These are phyloP conservation scores for Diacronema lutheri DNA, from an alignment of 78 protist genomes.

Conservation along the genomic window DNA sequence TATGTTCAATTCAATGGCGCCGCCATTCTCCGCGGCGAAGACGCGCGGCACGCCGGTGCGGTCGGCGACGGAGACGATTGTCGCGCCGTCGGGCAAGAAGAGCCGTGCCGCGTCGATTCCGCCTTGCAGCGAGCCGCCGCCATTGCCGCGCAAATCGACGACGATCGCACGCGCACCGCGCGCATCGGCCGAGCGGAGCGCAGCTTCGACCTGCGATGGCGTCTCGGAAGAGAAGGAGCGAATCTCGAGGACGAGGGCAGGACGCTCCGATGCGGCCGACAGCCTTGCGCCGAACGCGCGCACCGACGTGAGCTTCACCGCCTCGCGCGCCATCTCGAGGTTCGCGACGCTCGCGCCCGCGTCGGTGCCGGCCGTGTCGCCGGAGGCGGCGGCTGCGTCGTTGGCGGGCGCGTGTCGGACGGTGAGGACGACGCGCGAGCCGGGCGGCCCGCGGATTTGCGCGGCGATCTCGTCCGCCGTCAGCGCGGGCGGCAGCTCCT, in stretches of 20 bases:
- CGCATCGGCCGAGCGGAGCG: no score
- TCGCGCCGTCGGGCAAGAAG: not conserved
- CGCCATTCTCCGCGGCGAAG: not conserved
- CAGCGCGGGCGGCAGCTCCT: not conserved
- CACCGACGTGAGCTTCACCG: not conserved
- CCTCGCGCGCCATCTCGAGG: not conserved
- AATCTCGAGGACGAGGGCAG: no score
- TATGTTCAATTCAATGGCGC: not conserved
- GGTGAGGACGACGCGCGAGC: not conserved
- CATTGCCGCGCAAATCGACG: constrained; percentile 35
- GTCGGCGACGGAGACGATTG: not conserved
- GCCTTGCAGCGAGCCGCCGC: not conserved
- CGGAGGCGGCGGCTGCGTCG: not conserved
- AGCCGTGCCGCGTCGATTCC: not conserved
- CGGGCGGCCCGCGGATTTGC: constrained; percentile 18
- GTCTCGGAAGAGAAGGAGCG: no score
- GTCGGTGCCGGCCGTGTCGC: not conserved
- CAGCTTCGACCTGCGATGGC: no score
- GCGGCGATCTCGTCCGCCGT: not conserved
- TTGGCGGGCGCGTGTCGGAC: not conserved
- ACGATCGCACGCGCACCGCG: not conserved
- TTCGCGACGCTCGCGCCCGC: not conserved
- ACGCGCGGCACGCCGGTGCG: not conserved
- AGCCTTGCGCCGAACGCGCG: not conserved
- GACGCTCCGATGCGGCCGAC: not conserved